These are phyloP conservation scores for Phoenix dactylifera DNA, from an alignment of 176 grass and related monocot species.

Conservation along the genomic window DNA sequence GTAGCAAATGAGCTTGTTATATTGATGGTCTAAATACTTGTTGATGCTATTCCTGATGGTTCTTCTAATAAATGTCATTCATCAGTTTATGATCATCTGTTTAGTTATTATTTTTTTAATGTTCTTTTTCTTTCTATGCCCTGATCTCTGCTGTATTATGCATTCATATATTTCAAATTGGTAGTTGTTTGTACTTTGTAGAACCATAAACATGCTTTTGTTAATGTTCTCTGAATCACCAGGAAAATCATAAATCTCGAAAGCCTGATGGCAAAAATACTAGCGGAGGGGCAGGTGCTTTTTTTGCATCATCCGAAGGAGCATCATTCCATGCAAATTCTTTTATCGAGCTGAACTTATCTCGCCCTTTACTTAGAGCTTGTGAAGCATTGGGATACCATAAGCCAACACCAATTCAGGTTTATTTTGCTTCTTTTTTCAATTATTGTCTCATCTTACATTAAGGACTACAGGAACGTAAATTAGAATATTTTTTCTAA, in stretches of 20 bases:
- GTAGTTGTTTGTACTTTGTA: too few species aligned
- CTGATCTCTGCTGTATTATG: too few species aligned
- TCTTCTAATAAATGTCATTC: too few species aligned
- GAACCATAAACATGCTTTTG: not conserved
- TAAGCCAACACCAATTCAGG: conserved; percentile 96
- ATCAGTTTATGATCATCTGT: too few species aligned
- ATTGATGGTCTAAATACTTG: too few species aligned
- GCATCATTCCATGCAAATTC: conserved; percentile 89
- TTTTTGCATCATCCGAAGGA: conserved; percentile 64
- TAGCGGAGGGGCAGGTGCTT: conserved; percentile 24
- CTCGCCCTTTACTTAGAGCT: conserved; percentile 72
- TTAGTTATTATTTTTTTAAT: too few species aligned
- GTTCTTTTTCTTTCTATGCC: too few species aligned
- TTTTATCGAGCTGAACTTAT: conserved; percentile 82
- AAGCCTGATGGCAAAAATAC: not conserved
- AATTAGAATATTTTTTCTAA: too few species aligned
- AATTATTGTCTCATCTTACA: not conserved
- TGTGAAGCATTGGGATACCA: conserved; percentile 89
- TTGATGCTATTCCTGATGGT: too few species aligned
- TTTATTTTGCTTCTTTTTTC: conserved; percentile 16
- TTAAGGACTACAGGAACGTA: not conserved
- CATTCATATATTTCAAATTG: too few species aligned
- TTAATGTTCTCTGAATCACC: not conserved
- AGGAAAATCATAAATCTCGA: conserved; percentile 8
- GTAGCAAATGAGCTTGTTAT: too few species aligned